phyloP scores from a whole-genome alignment of 2,329 filamentous ascomycete species.

The Penicillium expansum region DNA sequence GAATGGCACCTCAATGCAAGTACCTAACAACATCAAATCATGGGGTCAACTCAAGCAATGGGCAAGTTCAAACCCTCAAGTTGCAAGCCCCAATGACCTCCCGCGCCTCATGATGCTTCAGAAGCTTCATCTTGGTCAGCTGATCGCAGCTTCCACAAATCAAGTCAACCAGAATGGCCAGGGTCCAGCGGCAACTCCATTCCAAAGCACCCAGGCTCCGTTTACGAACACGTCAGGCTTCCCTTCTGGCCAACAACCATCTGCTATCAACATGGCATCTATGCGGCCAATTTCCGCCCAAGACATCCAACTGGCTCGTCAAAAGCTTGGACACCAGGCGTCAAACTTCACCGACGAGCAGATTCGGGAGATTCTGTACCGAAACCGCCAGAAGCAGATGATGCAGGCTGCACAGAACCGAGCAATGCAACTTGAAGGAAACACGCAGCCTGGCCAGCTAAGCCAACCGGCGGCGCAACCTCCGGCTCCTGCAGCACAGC shows the following conservation, averaged over 20 bases:
- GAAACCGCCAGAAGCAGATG: conserved; percentile 37
- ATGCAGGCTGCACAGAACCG: conserved; percentile 34
- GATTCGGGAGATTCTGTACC: conserved; percentile 37
- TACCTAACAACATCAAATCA: conserved; percentile 52
- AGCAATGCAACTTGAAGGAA: conserved; percentile 23
- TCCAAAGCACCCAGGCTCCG: conserved; percentile 29
- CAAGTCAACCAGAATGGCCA: conserved; percentile 30
- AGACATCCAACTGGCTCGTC: conserved; percentile 39
- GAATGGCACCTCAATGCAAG: conserved; percentile 31
- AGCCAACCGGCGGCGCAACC: conserved; percentile 26
- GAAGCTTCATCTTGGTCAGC: conserved; percentile 47
- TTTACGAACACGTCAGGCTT: conserved; percentile 32
- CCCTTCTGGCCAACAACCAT: conserved; percentile 29
- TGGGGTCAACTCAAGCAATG: conserved; percentile 59
- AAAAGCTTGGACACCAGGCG: conserved; percentile 34
- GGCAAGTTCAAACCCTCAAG: conserved; percentile 47
- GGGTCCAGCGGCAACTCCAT: conserved; percentile 20
- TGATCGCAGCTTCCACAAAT: conserved; percentile 34
- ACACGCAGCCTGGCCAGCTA: conserved; percentile 25
- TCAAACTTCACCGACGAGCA: conserved; percentile 44
- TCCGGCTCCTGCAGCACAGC: conserved; percentile 20
- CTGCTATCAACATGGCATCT: conserved; percentile 27
- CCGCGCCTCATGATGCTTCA: conserved; percentile 43
- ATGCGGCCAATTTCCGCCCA: conserved; percentile 37
- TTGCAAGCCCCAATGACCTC: conserved; percentile 42